Conservation (phyloP, 2,329 filamentous ascomycete genomes). For the Talaromyces sp. region DNA sequence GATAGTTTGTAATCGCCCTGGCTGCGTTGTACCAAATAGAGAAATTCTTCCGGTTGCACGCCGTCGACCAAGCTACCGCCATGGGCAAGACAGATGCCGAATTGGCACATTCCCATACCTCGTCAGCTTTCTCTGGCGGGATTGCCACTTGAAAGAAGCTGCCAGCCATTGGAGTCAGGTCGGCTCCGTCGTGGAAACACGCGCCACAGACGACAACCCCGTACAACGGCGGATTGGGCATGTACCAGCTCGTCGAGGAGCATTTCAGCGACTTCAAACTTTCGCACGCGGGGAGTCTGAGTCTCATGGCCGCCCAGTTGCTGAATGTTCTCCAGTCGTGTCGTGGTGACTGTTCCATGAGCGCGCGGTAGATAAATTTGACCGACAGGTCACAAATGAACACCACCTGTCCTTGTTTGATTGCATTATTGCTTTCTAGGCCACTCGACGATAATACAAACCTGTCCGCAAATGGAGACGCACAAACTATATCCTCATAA, state of each 20-base stretch:
- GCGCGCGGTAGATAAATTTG: conserved; percentile 1
- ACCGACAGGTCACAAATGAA: conserved; percentile 3
- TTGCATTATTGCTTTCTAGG: not conserved
- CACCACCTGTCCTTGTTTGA: not conserved
- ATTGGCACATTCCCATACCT: conserved; percentile 8
- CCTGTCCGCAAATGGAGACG: not conserved
- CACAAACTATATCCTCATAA: conserved; percentile 2
- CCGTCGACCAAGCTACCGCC: conserved; percentile 1
- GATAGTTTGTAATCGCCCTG: not conserved
- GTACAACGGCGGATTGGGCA: conserved; percentile 6
- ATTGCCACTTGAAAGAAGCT: conserved; percentile 3
- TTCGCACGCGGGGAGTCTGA: conserved; percentile 5
- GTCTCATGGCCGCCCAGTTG: not conserved
- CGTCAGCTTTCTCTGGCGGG: not conserved
- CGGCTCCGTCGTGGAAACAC: conserved; percentile 8
- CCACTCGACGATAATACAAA: not conserved
- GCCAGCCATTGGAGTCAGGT: conserved; percentile 3
- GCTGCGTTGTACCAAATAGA: conserved; percentile 7
- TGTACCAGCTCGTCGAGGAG: conserved; percentile 8
- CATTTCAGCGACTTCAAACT: not conserved
- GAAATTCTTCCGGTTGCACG: conserved; percentile 4
- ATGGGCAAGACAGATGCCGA: not conserved
- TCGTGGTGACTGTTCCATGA: not conserved
- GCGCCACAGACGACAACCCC: conserved; percentile 3
- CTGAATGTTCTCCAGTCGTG: conserved; percentile 1